These are phyloP conservation scores for Pichia sp. DNA, from an alignment of 1,139 yeast genomes.

Conservation along the genomic window DNA sequence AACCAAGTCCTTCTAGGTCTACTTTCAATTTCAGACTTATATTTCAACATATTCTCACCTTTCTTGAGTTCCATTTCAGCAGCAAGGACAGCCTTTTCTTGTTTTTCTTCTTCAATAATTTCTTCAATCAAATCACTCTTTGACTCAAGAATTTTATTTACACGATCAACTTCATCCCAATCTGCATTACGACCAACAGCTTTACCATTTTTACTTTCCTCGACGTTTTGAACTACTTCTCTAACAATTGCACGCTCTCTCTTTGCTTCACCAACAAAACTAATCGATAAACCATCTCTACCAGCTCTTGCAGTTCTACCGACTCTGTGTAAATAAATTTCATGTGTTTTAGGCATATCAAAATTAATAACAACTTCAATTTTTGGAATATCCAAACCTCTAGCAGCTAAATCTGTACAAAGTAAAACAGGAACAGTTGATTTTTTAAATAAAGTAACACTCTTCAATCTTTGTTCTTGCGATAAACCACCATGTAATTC, in stretches of 20 bases:
- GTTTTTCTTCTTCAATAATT: constrained; percentile 79
- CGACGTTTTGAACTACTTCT: constrained; percentile 69
- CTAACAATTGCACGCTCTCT: constrained; percentile 84
- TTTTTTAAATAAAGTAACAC: constrained; percentile 75
- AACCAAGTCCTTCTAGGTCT: constrained; percentile 98
- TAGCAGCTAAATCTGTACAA: constrained; percentile 97
- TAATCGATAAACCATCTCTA: constrained; percentile 84
- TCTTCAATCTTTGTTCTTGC: constrained; percentile 89
- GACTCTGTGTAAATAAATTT: constrained; percentile 89
- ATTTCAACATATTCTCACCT: constrained; percentile 77
- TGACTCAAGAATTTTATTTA: constrained; percentile 52
- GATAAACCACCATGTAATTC: constrained; percentile 92
- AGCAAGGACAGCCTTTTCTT: constrained; percentile 73
- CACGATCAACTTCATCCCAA: constrained; percentile 73
- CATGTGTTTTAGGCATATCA: constrained; percentile 93
- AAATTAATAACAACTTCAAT: constrained; percentile 89
- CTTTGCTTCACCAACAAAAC: constrained; percentile 87
- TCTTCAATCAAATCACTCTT: constrained; percentile 62
- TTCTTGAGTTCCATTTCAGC: constrained; percentile 90
- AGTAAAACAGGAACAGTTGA: constrained; percentile 78
- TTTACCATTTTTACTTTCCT: constrained; percentile 33
- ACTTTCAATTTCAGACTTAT: constrained; percentile 73
- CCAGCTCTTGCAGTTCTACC: constrained; percentile 99
- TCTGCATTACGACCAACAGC: constrained; percentile 75
- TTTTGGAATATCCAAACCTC: constrained; percentile 98